A percentile compares a stretch with the other conserved stretches of the same genome.
Evolutionary conservation across 306 rosid species (phyloP).

Genomic region (Erythrophleum fordii): DNA sequence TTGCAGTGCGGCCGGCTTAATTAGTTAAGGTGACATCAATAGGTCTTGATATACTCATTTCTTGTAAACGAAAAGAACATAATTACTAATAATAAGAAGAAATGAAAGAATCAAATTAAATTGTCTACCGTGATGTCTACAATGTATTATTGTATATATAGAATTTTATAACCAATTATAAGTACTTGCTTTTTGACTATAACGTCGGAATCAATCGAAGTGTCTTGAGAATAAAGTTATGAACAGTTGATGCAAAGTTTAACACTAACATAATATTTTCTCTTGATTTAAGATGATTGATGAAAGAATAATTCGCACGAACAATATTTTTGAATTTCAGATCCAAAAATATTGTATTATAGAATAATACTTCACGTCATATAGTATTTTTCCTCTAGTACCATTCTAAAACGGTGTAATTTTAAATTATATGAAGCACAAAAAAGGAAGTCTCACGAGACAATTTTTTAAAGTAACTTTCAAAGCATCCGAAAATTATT

Average conservation of each 20-base stretch:
- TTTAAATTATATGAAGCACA: not conserved
- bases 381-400: not conserved
- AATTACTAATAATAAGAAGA: not conserved
- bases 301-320: not conserved
- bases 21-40: too few species aligned
- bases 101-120: not conserved
- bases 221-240: not conserved
- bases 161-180: not conserved
- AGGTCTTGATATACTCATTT: not conserved
- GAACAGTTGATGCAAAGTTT: not conserved
- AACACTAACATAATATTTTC: not conserved
- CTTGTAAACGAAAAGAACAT: not conserved
- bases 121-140: not conserved
- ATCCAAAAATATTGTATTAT: not conserved
- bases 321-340: not conserved
- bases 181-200: not conserved
- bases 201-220: not conserved
- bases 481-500: not conserved
- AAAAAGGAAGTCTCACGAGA: not conserved
- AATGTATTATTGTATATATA: not conserved
- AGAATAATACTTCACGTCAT: not conserved
- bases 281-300: not conserved
- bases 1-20: not conserved
- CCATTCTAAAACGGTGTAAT: not conserved
- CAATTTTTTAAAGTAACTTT: not conserved